phyloP scores from a whole-genome alignment of 2,329 filamentous ascomycete species.

The Helotiales sp. region DNA sequence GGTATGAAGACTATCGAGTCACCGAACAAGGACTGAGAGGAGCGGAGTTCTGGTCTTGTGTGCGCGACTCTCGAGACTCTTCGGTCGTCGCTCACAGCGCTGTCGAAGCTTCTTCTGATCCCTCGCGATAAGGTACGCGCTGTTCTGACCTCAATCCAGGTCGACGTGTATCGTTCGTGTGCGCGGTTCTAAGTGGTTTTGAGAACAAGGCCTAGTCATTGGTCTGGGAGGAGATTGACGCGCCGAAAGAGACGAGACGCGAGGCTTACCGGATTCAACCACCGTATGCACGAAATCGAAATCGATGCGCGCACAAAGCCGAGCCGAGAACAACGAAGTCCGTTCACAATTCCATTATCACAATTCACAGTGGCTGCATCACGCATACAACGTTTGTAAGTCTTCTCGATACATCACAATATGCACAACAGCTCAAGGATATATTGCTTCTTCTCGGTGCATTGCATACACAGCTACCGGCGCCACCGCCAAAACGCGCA shows the following conservation, averaged over 20 bases:
- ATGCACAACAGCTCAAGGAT: not conserved
- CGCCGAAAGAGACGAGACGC: slow-evolving; percentile 5
- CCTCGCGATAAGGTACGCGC: slow-evolving; percentile 26
- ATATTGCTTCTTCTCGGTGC: not conserved
- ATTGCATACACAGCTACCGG: no score
- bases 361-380: not conserved
- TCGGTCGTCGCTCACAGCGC: not conserved
- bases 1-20: slow-evolving; percentile 16
- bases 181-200: slow-evolving; percentile 28
- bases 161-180: slow-evolving; percentile 27
- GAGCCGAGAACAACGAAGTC: slow-evolving; percentile 12
- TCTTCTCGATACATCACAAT: not conserved
- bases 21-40: slow-evolving; percentile 1
- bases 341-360: slow-evolving; percentile 1
- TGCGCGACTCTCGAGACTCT: slow-evolving; percentile 3
- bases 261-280: not conserved
- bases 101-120: slow-evolving; percentile 5
- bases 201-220: not conserved
- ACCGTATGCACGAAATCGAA: not conserved
- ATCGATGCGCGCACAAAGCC: slow-evolving; percentile 8
- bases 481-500: no score
- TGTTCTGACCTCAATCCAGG: slow-evolving; percentile 8
- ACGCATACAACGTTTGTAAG: no score
- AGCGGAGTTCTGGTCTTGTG: not conserved
- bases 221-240: not conserved